Evolutionary conservation across 2,329 filamentous ascomycete species (phyloP).

Genomic region (Rachicladosporium sp.): DNA sequence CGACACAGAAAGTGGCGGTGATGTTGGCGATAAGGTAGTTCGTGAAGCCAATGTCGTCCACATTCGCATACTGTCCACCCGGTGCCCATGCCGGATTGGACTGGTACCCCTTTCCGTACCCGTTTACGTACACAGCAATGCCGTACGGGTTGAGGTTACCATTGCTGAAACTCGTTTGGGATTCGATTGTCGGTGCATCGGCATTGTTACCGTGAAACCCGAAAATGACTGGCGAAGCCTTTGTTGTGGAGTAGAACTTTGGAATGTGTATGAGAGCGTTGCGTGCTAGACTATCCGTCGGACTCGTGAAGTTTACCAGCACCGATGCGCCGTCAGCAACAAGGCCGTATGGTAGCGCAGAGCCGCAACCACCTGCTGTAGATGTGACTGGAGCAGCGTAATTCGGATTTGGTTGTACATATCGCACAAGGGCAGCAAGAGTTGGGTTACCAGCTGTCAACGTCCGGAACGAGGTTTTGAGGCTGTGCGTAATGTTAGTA

Average conservation of each 20-base stretch:
- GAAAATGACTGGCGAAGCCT: constrained; percentile 30
- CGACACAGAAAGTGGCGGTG: constrained; percentile 31
- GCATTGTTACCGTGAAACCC: constrained; percentile 32
- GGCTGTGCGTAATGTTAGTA: constrained; percentile 7
- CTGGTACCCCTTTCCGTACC: constrained; percentile 10
- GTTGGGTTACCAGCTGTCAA: constrained; percentile 1
- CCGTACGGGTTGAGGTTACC: constrained; percentile 29
- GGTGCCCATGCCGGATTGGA: constrained; percentile 9
- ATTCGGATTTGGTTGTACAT: constrained; percentile 13
- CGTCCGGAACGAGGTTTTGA: constrained; percentile 10
- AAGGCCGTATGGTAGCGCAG: constrained; percentile 11
- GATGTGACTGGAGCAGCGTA: constrained; percentile 9
- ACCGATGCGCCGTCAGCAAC: constrained; percentile 10
- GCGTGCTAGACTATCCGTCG: constrained; percentile 19
- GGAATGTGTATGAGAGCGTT: constrained; percentile 28
- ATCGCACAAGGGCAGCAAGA: constrained; percentile 5
- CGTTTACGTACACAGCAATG: constrained; percentile 33
- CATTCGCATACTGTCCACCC: background rate
- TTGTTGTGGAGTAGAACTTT: constrained; percentile 26
- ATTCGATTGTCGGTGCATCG: constrained; percentile 25
- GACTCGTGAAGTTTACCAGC: constrained; percentile 8
- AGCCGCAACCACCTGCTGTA: constrained; percentile 15
- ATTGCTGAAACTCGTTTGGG: constrained; percentile 32
- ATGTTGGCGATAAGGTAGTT: constrained; percentile 29
- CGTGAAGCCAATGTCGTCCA: constrained; percentile 32